Percentiles rank a stretch among this genome's conserved stretches.
These are phyloP conservation scores for Raffaelea albimanens DNA, from an alignment of 2,329 filamentous ascomycete genomes.

Conservation along the genomic window DNA sequence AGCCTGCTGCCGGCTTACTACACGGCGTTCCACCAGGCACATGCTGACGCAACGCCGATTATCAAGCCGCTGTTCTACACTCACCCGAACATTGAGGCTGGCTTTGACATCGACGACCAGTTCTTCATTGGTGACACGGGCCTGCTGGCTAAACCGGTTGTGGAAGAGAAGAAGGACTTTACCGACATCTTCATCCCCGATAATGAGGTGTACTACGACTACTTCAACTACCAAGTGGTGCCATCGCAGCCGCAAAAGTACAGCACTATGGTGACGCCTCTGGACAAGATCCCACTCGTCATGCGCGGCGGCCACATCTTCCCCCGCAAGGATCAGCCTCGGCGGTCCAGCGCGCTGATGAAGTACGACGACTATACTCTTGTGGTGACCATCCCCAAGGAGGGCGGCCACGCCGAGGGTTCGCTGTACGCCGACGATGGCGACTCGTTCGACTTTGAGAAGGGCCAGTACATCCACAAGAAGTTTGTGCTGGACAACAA, in stretches of 20 bases:
- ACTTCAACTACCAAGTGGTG: constrained; percentile 77
- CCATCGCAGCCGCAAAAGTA: constrained; percentile 58
- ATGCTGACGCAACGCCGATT: constrained; percentile 74
- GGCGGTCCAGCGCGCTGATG: constrained; percentile 82
- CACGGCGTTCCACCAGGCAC: constrained; percentile 88
- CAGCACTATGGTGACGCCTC: constrained; percentile 62
- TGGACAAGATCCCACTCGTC: constrained; percentile 80
- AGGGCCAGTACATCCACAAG: constrained; percentile 82
- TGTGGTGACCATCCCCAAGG: constrained; percentile 59
- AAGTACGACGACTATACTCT: constrained; percentile 91
- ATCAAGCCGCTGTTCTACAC: constrained; percentile 89
- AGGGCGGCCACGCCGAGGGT: constrained; percentile 59
- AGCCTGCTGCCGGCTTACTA: constrained; percentile 90
- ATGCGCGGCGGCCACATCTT: constrained; percentile 93
- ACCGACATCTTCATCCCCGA: constrained; percentile 83
- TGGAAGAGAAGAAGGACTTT: constrained; percentile 62
- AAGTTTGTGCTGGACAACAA: constrained; percentile 55
- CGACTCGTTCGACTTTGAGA: constrained; percentile 79
- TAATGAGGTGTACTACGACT: constrained; percentile 85
- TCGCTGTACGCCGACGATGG: constrained; percentile 89
- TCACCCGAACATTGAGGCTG: constrained; percentile 74
- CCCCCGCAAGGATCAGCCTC: constrained; percentile 77
- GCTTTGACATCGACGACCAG: constrained; percentile 88
- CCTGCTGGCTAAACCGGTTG: constrained; percentile 85
- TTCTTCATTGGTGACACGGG: constrained; percentile 84